Evolutionary conservation across 2,329 filamentous ascomycete species (phyloP), one percentile per base, ranked within the genome.

Genomic region (Grosmannia huntii): DNA sequence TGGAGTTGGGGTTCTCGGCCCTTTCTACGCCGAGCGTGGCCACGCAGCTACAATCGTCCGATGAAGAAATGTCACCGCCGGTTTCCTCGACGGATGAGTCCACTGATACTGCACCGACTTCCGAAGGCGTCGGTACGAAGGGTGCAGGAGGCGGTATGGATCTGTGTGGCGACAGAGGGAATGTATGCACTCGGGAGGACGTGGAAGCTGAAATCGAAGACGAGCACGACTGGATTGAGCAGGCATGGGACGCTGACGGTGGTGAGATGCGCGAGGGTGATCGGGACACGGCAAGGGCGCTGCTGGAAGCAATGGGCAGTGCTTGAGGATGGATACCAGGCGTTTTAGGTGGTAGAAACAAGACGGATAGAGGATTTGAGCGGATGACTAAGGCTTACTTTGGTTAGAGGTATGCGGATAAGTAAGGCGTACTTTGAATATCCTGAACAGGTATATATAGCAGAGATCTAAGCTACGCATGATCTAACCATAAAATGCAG

Each of bases 221-320:
- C 0, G 66, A 68, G 19, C 66, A 65, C 5, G 70, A 72, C 28
- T 74, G 72, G 72, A 70, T 75, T 25, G 69, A 72, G 58, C 55
- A 50, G 58, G 66, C 67, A 16, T 73, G 72, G 72, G 64, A 64
- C 21, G 65, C 56, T 5, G 61, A 60, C 21, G 58, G 41, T 12
- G 48, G 19, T 0, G 60, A 62, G 50, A 14, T 55, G 58, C 59
- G 60, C 0, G 67, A 65, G 5, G 62, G 64, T 3, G 72, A 74
- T 53, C 66, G 66, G 33, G 71, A 74, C 61, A 72, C 72, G 21
- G 72, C 72, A 12, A 64, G 65, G 58, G 68, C 67, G 14, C 56
- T 75, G 38, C 65, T 75, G 6, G 71, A 74, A 58, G 72, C 71
- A 6, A 59, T 75, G 52, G 67, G 12, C 11, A 16, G 23, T 49